Conservation (phyloP, 495 filamentous ascomycete species). For the Penicillium diatomitis region DNA sequence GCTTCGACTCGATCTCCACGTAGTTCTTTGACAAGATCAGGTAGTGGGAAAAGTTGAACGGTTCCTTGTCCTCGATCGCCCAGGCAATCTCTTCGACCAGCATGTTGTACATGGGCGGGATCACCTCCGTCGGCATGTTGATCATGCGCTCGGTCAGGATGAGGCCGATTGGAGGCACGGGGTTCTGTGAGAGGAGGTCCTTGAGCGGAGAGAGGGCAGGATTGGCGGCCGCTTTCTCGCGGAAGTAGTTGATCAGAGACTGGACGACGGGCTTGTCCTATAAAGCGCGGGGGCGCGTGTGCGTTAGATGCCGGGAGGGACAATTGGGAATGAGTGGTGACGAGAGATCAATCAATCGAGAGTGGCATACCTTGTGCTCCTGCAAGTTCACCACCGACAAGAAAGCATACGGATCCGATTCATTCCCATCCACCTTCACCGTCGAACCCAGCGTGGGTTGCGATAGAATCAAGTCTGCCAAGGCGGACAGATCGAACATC, state of each 20-base stretch:
- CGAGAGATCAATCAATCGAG: not conserved
- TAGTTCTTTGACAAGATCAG: constrained; percentile 86
- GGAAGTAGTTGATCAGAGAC: constrained; percentile 62
- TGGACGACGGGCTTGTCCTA: constrained; percentile 60
- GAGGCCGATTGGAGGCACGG: constrained; percentile 59
- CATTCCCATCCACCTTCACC: constrained; percentile 89
- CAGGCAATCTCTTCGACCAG: constrained; percentile 84
- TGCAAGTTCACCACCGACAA: constrained; percentile 79
- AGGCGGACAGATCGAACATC: constrained; percentile 75
- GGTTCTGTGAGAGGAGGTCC: constrained; percentile 44
- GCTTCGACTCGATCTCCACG: constrained; percentile 69
- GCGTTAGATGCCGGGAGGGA: constrained; percentile 1
- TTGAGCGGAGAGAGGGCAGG: constrained; percentile 45
- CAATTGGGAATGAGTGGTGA: not conserved
- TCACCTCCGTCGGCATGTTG: constrained; percentile 87
- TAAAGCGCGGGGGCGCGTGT: not conserved
- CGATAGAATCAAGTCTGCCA: constrained; percentile 80
- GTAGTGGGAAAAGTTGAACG: constrained; percentile 89
- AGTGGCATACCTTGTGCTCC: constrained; percentile 52
- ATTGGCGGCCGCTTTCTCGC: constrained; percentile 45
- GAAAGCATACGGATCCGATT: constrained; percentile 91
- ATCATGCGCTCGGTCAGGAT: constrained; percentile 85
- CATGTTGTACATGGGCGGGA: constrained; percentile 96
- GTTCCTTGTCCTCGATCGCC: constrained; percentile 84
- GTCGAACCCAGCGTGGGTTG: constrained; percentile 87